phyloP scores from a whole-genome alignment of 2,329 filamentous ascomycete species.

The Nakataea oryzae region DNA sequence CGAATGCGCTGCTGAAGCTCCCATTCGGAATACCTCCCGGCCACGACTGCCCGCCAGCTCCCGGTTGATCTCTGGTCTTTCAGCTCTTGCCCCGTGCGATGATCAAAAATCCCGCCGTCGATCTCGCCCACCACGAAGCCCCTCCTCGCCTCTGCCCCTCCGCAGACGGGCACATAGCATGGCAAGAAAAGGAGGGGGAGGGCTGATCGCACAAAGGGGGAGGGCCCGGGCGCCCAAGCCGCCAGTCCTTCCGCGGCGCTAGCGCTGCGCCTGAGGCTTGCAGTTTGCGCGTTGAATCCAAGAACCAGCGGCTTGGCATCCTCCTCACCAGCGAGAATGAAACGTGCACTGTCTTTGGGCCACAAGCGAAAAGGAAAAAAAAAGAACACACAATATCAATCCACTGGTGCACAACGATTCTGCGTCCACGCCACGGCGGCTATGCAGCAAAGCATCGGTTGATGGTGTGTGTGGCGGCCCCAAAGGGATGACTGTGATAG shows the following conservation, averaged over 20 bases:
- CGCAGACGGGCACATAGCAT: no score
- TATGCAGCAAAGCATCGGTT: neutral
- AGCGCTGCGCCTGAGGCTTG: neutral
- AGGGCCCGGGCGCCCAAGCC: no score
- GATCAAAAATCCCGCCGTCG: neutral
- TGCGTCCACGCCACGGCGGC: neutral
- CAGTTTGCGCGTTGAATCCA: neutral
- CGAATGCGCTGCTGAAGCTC: neutral
- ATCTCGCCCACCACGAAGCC: neutral
- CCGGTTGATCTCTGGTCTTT: neutral
- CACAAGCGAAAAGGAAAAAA: no score
- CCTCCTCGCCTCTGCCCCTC: neutral
- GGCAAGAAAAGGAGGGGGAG: neutral
- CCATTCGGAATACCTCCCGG: neutral
- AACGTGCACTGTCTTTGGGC: neutral
- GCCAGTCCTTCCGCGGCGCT: neutral
- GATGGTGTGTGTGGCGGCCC: no score
- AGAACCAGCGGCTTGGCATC: neutral
- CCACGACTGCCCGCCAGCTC: neutral
- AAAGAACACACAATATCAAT: neutral
- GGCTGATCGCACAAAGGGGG: neutral
- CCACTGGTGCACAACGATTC: no score
- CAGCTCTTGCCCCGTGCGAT: neutral
- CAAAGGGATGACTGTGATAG: neutral
- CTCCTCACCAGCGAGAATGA: neutral